A percentile compares a stretch with the other conserved stretches of the same genome.
These are phyloP conservation scores for Citrullus colocynthis DNA, from an alignment of 306 rosid species.

Conservation along the genomic window DNA sequence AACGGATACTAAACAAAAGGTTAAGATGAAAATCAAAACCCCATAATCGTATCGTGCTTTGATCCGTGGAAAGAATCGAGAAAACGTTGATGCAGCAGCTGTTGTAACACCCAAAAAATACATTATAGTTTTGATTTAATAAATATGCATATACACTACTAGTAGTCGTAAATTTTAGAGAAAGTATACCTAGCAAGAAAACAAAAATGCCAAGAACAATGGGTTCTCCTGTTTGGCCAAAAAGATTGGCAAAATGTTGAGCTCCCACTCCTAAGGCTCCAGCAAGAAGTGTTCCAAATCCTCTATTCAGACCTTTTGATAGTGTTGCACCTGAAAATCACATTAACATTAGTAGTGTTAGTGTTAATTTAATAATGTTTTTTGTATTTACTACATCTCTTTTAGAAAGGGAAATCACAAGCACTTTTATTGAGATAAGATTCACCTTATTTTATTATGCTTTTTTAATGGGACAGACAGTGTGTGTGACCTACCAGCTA, in stretches of 20 bases:
- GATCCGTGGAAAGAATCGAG: conserved; percentile 58
- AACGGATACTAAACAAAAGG: conserved; percentile 63
- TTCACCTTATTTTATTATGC: too few species aligned
- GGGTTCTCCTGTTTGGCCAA: conserved; percentile 52
- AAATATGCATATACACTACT: neutral
- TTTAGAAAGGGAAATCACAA: too few species aligned
- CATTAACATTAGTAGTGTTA: neutral
- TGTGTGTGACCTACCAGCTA: too few species aligned
- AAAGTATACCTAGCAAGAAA: conserved; percentile 38
- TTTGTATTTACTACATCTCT: neutral
- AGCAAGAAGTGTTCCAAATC: conserved; percentile 62
- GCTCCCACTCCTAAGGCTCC: conserved; percentile 77
- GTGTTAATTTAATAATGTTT: neutral
- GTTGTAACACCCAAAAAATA: conserved; percentile 17
- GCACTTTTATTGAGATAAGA: too few species aligned
- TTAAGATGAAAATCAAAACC: conserved; percentile 60
- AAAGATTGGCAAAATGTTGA: conserved; percentile 47
- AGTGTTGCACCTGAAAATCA: conserved; percentile 64
- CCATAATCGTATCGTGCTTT: conserved; percentile 83
- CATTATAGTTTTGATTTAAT: neutral
- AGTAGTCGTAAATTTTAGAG: neutral
- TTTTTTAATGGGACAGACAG: too few species aligned
- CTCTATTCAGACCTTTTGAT: conserved; percentile 61
- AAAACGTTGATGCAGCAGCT: conserved; percentile 63
- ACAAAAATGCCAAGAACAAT: conserved; percentile 57